Conservation (phyloP, 352 stramenopile genomes). For the Phytophthora parvispora region DNA sequence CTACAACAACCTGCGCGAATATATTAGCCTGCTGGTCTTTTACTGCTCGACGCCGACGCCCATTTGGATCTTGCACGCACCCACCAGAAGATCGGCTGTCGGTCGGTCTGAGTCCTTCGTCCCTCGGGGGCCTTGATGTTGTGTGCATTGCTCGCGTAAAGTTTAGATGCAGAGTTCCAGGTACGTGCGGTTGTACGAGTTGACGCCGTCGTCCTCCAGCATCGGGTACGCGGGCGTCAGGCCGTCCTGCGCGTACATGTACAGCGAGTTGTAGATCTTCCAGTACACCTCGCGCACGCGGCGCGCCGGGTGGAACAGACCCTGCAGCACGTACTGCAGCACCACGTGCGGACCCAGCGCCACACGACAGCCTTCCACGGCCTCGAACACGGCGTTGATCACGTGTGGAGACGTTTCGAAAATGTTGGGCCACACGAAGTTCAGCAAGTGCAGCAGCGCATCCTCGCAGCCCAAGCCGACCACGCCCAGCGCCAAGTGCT, state of each 20-base stretch:
- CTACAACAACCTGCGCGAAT: slow-evolving; percentile 12
- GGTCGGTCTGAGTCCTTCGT: no score
- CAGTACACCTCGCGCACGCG: slow-evolving; percentile 99
- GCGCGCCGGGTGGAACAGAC: slow-evolving; percentile 98
- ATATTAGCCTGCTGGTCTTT: slow-evolving; percentile 30
- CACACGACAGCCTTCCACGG: slow-evolving; percentile 98
- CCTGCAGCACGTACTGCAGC: slow-evolving; percentile 98
- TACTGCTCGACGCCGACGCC: slow-evolving; percentile 15
- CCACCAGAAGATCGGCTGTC: slow-evolving; percentile 12
- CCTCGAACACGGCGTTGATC: slow-evolving; percentile 99
- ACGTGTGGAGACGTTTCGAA: slow-evolving; percentile 99
- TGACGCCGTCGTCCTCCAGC: slow-evolving; percentile 97
- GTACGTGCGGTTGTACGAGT: slow-evolving; percentile 96
- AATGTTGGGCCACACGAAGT: slow-evolving; percentile 99
- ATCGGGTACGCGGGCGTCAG: slow-evolving; percentile 98
- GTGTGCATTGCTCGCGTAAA: slow-evolving; percentile 1
- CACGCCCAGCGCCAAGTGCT: slow-evolving; percentile 98
- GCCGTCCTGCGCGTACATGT: slow-evolving; percentile 99
- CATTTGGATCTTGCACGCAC: slow-evolving; percentile 7
- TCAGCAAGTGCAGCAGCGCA: slow-evolving; percentile 98
- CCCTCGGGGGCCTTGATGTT: slow-evolving; percentile 1
- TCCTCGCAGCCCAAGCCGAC: slow-evolving; percentile 98
- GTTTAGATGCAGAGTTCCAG: slow-evolving; percentile 91
- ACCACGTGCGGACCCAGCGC: slow-evolving; percentile 97
- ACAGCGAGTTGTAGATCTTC: slow-evolving; percentile 99